Conservation (phyloP, 2,329 filamentous ascomycete genomes). For the Zymoseptoria ardabiliae region DNA sequence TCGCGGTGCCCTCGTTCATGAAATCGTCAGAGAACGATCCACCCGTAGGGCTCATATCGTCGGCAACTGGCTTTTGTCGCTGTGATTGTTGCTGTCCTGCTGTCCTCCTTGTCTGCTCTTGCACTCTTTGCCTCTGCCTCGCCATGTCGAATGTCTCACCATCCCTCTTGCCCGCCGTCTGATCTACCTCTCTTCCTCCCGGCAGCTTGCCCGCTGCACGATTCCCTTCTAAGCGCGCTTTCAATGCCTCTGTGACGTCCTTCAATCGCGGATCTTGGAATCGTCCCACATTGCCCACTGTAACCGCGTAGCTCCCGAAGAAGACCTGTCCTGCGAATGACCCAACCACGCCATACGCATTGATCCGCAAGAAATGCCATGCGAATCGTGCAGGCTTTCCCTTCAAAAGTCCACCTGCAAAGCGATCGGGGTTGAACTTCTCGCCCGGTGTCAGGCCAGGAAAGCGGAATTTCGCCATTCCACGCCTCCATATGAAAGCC, state of each 20-base stretch:
- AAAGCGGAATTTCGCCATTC: constrained; percentile 32
- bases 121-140: constrained; percentile 21
- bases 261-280: constrained; percentile 36
- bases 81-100: constrained; percentile 1
- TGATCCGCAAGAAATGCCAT: constrained; percentile 28
- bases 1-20: constrained; percentile 18
- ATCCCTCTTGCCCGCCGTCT: constrained; percentile 16
- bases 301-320: constrained; percentile 27
- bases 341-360: constrained; percentile 25
- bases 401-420: constrained; percentile 20
- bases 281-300: constrained; percentile 29
- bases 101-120: constrained; percentile 9
- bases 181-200: constrained; percentile 13
- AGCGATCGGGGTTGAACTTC: constrained; percentile 33
- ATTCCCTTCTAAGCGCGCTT: constrained; percentile 13
- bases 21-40: constrained; percentile 28
- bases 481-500: constrained; percentile 29
- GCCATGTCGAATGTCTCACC: constrained; percentile 26
- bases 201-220: constrained; percentile 15
- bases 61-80: constrained; percentile 13
- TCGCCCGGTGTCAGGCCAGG: constrained; percentile 36
- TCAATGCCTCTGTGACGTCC: constrained; percentile 33
- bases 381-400: constrained; percentile 29
- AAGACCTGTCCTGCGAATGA: constrained; percentile 29
- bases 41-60: constrained; percentile 37